Conservation (phyloP, 129 eudicot species). For the Logfia minima region DNA sequence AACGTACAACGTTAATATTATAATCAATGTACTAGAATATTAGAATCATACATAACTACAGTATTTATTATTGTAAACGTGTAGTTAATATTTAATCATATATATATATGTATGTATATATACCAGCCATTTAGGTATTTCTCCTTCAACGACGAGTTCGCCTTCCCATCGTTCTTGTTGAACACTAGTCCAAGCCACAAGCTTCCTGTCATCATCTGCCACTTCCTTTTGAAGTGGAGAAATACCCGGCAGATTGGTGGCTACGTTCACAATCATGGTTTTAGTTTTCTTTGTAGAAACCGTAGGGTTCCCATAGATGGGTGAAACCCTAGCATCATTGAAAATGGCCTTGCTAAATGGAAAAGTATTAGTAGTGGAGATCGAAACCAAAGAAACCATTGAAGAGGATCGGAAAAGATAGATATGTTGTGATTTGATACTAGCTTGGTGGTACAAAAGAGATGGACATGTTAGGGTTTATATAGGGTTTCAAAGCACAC, state of each 20-base stretch:
- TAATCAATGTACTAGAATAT: too few relatives aligned
- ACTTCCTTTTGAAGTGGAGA: conserved; percentile 31
- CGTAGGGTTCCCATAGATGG: conserved; percentile 2
- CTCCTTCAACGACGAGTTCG: conserved; percentile 83
- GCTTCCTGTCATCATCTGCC: conserved; percentile 36
- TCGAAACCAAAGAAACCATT: conserved; percentile 55
- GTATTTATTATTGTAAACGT: too few relatives aligned
- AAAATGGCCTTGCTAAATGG: conserved; percentile 14
- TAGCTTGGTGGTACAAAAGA: conserved; percentile 4
- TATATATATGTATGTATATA: background rate
- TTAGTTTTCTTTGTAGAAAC: conserved; percentile 18
- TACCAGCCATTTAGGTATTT: conserved; percentile 95
- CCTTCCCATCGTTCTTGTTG: conserved; percentile 96
- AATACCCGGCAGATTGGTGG: conserved; percentile 34
- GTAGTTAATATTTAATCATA: background rate
- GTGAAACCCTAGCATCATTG: conserved; percentile 10
- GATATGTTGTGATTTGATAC: conserved; percentile 12
- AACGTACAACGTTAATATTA: too few relatives aligned
- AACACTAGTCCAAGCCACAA: conserved; percentile 88
- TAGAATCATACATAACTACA: too few relatives aligned
- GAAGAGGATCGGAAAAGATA: background rate
- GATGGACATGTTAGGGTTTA: conserved; percentile 21
- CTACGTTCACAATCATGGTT: conserved; percentile 36
- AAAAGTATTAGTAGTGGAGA: conserved; percentile 28
- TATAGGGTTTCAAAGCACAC: conserved; percentile 28